Evolutionary conservation across 2,329 filamentous ascomycete genomes (phyloP).

Genomic region (Aurifilum marmelostoma): DNA sequence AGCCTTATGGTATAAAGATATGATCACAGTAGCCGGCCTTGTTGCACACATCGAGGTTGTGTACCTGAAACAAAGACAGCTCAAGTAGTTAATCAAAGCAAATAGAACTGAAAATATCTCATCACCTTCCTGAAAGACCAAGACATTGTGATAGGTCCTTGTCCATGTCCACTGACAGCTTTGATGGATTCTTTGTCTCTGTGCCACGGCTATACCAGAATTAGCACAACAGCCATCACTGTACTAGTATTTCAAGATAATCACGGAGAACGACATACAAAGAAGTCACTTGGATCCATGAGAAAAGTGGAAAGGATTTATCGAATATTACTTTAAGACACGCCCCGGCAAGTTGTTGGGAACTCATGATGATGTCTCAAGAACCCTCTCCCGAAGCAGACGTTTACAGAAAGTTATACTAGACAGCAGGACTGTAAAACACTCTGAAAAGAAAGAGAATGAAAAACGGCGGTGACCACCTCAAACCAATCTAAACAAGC

Average conservation of each 20-base stretch:
- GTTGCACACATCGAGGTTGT: neutral
- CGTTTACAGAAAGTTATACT: neutral
- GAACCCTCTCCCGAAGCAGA: neutral
- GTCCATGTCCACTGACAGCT: neutral
- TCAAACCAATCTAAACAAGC: no score
- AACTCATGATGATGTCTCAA: neutral
- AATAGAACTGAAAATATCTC: no score
- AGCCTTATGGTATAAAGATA: neutral
- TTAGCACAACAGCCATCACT: neutral
- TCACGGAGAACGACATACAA: neutral
- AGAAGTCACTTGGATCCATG: neutral
- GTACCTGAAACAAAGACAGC: neutral
- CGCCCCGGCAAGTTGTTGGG: neutral
- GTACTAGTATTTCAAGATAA: neutral
- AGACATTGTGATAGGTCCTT: neutral
- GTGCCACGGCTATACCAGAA: neutral
- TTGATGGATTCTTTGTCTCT: neutral
- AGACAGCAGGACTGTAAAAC: neutral
- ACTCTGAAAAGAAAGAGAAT: neutral
- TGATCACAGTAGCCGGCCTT: neutral
- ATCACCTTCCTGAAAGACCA: neutral
- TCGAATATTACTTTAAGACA: neutral
- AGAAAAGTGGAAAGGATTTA: neutral
- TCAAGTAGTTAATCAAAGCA: no score
- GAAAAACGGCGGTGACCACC: neutral